Base-by-base conservation (phyloP, 352 stramenopile species). In the Pythium volutum region DNA sequence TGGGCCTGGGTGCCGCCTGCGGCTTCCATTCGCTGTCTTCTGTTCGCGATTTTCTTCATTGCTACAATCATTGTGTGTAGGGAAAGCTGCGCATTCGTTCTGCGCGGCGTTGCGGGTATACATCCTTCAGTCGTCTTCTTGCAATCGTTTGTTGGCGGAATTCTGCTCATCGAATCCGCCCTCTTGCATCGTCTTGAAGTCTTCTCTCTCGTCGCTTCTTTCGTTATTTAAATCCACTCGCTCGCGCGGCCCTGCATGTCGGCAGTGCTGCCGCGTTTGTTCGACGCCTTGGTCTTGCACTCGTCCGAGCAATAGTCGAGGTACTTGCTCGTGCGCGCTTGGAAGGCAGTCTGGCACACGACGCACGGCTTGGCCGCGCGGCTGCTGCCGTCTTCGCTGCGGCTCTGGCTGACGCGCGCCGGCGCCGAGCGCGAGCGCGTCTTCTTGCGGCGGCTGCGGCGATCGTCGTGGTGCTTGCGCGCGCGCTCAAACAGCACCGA, bases 221-320 rank as follows among this genome's bases (percentile, higher is more conserved):
- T 12, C 20, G 2, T 46, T 26, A 16, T 27, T 62, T 47, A 70
- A 36, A 71, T 71, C 65, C 65, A 71, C 45, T 71, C 65, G 59
- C 65, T 62, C 22, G 50, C 38, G 4, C 54, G 65, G 22, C 16
- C 18, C 12, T 39, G 43, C 34, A 27, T 27, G 8, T 61, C 55
- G n/a, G 34, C 16, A 18, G 55, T 5, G 11, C 9, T 46, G 27
- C 55, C 56, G 16, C 52, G 59, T 2, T 60, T 47, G 22, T 23
- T n/a, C 9, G 52, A 61, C 48, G 65, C 55, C 54, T 65, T 59
- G 12, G 59, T 59, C 65, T 71, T 71, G 58, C 65, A 71, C 15
- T 71, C 59, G 36, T 11, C 27, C 10, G 65, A 71, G 65, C 65
- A 71, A 33, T 62, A 71, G 55, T 71, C 65, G 47, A 64, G 59